phyloP scores from a whole-genome alignment of 805 yeast species.

The Hanseniaspora thailandica region DNA sequence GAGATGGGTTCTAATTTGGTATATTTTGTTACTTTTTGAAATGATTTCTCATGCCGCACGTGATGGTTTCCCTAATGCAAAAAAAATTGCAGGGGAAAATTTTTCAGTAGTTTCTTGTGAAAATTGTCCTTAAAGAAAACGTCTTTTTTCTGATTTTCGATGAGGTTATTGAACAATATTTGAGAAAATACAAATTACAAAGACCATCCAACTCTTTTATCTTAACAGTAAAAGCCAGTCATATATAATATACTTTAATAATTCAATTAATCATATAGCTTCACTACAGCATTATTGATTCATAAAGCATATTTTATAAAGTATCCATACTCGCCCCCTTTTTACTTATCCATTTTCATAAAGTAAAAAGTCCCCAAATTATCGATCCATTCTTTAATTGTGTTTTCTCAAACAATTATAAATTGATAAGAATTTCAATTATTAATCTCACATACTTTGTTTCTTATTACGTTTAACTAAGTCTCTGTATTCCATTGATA shows the following conservation, averaged over 20 bases:
- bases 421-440: background rate
- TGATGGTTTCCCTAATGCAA: background rate
- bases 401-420: too few species aligned
- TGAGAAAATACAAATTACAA: background rate
- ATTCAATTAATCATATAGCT: too few species aligned
- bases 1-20: slow-evolving; percentile 31
- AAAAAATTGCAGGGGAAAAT: background rate
- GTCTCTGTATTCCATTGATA: background rate
- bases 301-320: background rate
- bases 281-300: too few species aligned
- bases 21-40: background rate
- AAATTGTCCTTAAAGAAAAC: background rate
- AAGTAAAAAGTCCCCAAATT: background rate
- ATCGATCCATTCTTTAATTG: background rate
- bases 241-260: too few species aligned
- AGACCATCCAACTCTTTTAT: background rate
- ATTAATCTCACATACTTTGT: background rate
- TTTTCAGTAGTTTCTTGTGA: background rate
- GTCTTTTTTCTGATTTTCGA: background rate
- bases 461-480: background rate
- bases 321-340: too few species aligned
- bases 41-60: background rate
- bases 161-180: background rate
- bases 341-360: too few species aligned
- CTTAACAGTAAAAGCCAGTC: background rate